Conservation (phyloP, 2,329 filamentous ascomycete genomes). For the Onygena corvina region DNA sequence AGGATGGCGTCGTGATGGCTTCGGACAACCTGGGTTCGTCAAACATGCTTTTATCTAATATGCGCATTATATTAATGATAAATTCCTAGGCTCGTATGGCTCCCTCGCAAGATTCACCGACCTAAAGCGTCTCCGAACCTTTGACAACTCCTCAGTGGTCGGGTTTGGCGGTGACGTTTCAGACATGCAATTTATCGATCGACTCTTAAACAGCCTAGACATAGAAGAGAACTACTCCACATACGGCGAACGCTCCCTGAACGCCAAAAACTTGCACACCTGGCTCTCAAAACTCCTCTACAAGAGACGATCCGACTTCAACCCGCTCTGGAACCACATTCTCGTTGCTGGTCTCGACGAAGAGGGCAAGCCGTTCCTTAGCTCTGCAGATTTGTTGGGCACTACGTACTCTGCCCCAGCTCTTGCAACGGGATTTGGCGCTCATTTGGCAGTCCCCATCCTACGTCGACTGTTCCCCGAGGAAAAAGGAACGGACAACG, state of each 20-base stretch:
- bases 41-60: background rate
- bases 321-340: conserved; percentile 94
- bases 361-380: conserved; percentile 71
- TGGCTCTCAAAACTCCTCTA: conserved; percentile 96
- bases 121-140: conserved; percentile 85
- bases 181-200: conserved; percentile 97
- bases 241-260: conserved; percentile 46
- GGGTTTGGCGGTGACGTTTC: conserved; percentile 95
- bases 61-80: conserved; percentile 9
- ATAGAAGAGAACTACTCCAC: conserved; percentile 67
- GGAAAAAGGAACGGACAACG: conserved; percentile 59
- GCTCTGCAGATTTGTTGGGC: conserved; percentile 79
- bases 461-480: conserved; percentile 74
- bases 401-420: conserved; percentile 82
- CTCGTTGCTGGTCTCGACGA: conserved; percentile 82
- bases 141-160: conserved; percentile 71
- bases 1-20: conserved; percentile 88
- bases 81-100: conserved; percentile 71
- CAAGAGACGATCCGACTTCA: conserved; percentile 85
- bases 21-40: conserved; percentile 79
- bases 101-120: conserved; percentile 93
- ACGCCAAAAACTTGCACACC: conserved; percentile 88
- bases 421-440: conserved; percentile 85
- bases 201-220: conserved; percentile 73
- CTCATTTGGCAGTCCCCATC: conserved; percentile 84